Evolutionary conservation across 2,329 filamentous ascomycete genomes (phyloP).

Genomic region (Tolypocladium tropicale): DNA sequence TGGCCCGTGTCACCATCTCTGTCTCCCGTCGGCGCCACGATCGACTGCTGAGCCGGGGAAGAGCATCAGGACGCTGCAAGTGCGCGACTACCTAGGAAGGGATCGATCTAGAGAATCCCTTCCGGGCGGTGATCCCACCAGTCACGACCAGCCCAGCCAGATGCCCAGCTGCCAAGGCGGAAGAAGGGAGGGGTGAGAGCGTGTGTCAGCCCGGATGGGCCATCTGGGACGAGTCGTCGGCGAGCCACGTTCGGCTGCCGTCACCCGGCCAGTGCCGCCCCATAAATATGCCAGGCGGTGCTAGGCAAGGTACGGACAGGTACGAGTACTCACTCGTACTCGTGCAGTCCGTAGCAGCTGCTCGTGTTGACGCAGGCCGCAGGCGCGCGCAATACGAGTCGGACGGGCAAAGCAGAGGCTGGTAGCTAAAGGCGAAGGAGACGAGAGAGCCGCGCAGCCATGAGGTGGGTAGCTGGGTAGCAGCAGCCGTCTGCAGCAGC

Average conservation of each 20-base stretch:
- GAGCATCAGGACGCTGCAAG: background rate
- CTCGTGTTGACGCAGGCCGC: too few species aligned
- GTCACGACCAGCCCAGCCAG: too few species aligned
- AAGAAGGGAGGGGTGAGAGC: background rate
- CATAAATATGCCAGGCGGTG: background rate
- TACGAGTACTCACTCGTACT: too few species aligned
- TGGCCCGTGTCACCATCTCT: background rate
- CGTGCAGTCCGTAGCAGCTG: background rate
- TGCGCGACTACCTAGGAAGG: background rate
- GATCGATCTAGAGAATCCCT: background rate
- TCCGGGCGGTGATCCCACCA: too few species aligned
- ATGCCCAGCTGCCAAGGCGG: too few species aligned
- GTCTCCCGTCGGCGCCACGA: background rate
- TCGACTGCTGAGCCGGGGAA: background rate
- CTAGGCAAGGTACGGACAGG: too few species aligned
- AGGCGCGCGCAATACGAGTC: background rate
- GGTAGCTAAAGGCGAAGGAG: background rate
- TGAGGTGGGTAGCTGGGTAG: background rate
- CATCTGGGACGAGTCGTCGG: background rate
- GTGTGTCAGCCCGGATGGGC: background rate
- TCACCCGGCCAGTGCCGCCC: slow-evolving; percentile 1
- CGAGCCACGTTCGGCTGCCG: slow-evolving; percentile 7
- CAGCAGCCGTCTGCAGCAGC: background rate
- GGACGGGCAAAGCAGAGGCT: too few species aligned
- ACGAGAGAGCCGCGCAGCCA: background rate